Evolutionary conservation across 768 basidiomycete genomes (phyloP), one percentile per base, ranked within the genome.

Genomic region (Termitomyces sp.): DNA sequence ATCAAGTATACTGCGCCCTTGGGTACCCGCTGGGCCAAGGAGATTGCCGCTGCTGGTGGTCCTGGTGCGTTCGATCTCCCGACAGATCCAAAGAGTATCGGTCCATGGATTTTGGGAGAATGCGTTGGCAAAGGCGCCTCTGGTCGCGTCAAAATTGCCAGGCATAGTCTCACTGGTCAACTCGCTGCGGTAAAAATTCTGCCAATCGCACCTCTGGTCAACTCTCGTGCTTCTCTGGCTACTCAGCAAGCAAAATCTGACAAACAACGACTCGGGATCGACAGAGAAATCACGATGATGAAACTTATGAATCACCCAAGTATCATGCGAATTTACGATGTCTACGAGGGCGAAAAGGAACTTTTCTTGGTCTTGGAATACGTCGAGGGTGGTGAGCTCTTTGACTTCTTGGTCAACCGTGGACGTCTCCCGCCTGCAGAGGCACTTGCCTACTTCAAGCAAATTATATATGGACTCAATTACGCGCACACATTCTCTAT

Each of bases 231-330:
- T 20, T 87, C 88, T 57, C 70, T 86, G 60, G 80, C 81, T 6
- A 83, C 84, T 40, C 82, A 84, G 63, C 79, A 82, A 61, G 86
- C 82, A 4, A 90, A 88, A 72, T 81, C 82, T 3, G 89, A 93
- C 61, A 92, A 92, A 70, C 85, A 87, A 61, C 83, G 88, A 58
- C 81, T 95, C 48, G 89, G 91, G 4, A 88, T 98, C 59, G 94
- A 97, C 70, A 78, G 92, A 61, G 95, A 98, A 72, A 96, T 98
- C 60, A 92, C 91, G 56, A 94, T 98, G 87, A 96, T 98, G 95
- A 98, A 98, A 72, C 88, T 98, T 65, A 94, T 98, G 87, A 92
- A 95, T 67, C 95, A 98, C 69, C 95, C 94, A 1, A 97, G 97
- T 73, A 93, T 98, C 65, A 84, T 98, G 78, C 86, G 89, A 60